Conservation (phyloP, 23 red algal species). For the Porphyridium purpureum region DNA sequence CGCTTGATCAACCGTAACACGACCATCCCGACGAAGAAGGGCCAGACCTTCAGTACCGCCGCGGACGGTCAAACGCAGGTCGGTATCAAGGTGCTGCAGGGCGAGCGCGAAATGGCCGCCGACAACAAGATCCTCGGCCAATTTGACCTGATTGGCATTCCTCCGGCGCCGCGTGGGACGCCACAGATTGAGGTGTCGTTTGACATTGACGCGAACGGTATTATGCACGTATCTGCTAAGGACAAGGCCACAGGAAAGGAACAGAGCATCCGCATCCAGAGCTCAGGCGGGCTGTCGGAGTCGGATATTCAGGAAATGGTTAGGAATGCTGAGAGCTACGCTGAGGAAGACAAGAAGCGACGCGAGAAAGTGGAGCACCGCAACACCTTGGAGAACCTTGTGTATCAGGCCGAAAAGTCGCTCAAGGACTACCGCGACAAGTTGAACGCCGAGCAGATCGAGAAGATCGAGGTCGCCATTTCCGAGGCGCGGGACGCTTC, state of each 20-base stretch:
- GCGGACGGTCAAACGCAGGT: slow-evolving; percentile 51
- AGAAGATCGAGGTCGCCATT: slow-evolving; percentile 15
- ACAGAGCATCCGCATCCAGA: slow-evolving; percentile 24
- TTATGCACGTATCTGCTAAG: slow-evolving; percentile 40
- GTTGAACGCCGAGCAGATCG: slow-evolving; percentile 13
- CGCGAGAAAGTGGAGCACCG: slow-evolving; percentile 23
- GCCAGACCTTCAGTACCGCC: slow-evolving; percentile 42
- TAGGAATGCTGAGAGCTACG: slow-evolving; percentile 25
- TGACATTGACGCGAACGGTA: slow-evolving; percentile 64
- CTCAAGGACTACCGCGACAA: slow-evolving; percentile 32
- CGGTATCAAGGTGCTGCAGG: slow-evolving; percentile 55
- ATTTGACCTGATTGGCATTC: slow-evolving; percentile 64
- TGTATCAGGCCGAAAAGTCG: slow-evolving; percentile 38
- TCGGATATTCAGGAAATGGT: slow-evolving; percentile 36
- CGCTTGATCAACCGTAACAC: slow-evolving; percentile 46
- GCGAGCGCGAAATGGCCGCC: slow-evolving; percentile 43
- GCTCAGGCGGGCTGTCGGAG: slow-evolving; percentile 25
- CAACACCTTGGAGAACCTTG: slow-evolving; percentile 36
- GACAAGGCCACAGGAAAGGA: slow-evolving; percentile 49
- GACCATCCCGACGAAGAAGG: slow-evolving; percentile 46
- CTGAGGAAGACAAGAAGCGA: slow-evolving; percentile 25
- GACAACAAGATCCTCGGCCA: slow-evolving; percentile 46
- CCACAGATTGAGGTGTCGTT: slow-evolving; percentile 60
- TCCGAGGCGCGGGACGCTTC: slow-evolving; percentile 10
- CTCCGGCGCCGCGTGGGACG: slow-evolving; percentile 39